These are phyloP conservation scores for Casuarina glauca DNA, from an alignment of 306 rosid genomes.

Conservation along the genomic window DNA sequence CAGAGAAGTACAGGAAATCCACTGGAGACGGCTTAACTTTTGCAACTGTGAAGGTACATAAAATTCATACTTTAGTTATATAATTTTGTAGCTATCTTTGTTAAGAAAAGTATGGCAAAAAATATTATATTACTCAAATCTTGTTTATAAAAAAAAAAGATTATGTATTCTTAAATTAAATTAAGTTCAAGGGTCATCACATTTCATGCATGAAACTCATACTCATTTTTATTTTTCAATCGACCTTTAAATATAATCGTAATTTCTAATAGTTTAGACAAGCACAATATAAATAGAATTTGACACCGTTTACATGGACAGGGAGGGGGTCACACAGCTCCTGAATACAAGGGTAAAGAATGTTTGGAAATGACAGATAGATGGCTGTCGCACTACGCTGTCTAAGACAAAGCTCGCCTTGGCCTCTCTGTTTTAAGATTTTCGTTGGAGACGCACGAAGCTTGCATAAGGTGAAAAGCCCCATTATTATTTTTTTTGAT, in stretches of 20 bases:
- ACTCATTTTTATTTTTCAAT: neutral
- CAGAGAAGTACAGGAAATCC: neutral
- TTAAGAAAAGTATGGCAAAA: no score
- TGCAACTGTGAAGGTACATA: slow-evolving; percentile 22
- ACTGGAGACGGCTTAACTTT: slow-evolving; percentile 10
- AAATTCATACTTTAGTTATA: no score
- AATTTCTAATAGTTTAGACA: no score
- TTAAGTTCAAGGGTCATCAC: no score
- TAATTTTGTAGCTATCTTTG: no score
- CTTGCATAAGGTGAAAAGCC: neutral
- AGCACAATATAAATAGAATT: neutral
- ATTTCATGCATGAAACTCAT: no score
- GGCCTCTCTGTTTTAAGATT: neutral
- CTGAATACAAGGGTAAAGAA: slow-evolving; percentile 37
- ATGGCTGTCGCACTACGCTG: slow-evolving; percentile 14
- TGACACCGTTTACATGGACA: neutral
- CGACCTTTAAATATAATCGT: no score
- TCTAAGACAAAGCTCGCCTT: neutral
- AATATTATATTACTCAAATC: no score
- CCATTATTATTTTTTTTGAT: neutral
- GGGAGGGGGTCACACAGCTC: slow-evolving; percentile 50
- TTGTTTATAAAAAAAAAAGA: no score
- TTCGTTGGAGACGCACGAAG: neutral
- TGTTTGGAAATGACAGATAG: slow-evolving; percentile 22
- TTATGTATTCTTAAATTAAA: no score